phyloP scores from a whole-genome alignment of 1,284 basidiomycete species.

The Ganoderma multipileum region DNA sequence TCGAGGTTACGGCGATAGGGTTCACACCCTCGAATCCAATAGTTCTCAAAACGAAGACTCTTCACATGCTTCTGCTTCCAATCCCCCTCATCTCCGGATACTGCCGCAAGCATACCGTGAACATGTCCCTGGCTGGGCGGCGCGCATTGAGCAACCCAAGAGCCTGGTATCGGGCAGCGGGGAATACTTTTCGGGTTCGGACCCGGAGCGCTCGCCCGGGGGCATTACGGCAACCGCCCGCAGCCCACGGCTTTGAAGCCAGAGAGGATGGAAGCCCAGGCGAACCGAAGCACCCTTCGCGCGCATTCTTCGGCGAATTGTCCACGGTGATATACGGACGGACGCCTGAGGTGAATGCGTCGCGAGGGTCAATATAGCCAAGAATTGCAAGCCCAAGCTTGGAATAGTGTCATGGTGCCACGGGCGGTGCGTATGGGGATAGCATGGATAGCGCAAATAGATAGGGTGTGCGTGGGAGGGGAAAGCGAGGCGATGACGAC shows the following conservation, averaged over 20 bases:
- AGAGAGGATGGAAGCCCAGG: not conserved
- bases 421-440: not conserved
- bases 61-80: constrained; percentile 1
- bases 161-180: not conserved
- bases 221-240: constrained; percentile 29
- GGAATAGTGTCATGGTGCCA: not conserved
- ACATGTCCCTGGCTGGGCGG: not conserved
- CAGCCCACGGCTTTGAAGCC: not conserved
- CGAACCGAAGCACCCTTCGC: constrained; percentile 8
- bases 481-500: not conserved
- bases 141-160: not conserved
- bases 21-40: not conserved
- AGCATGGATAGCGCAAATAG: not conserved
- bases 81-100: not conserved
- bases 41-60: not conserved
- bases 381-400: not conserved
- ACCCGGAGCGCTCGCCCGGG: constrained; percentile 25
- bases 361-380: not conserved
- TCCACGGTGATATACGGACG: constrained; percentile 18
- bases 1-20: not conserved
- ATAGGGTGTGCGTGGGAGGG: constrained; percentile 1
- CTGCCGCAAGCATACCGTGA: not conserved
- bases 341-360: constrained; percentile 7
- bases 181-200: not conserved
- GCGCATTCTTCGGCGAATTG: constrained; percentile 29